Conservation (phyloP, 352 stramenopile species). For the Phytopythium mirpurense region DNA sequence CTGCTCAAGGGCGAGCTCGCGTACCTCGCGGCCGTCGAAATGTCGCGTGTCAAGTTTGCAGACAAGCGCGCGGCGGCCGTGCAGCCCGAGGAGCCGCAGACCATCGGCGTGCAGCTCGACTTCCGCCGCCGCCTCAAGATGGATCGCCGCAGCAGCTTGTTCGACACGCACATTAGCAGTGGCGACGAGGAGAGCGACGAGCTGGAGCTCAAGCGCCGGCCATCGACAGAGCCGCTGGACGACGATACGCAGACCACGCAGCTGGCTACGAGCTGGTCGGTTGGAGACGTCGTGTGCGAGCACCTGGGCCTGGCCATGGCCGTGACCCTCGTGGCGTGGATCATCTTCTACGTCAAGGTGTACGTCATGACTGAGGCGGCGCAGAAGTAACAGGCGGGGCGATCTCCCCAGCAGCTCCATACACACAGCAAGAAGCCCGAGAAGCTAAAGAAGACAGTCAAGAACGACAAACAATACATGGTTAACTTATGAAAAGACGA, state of each 20-base stretch:
- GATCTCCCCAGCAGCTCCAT: background rate
- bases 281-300: background rate
- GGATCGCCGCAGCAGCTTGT: conserved; percentile 1
- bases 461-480: background rate
- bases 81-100: conserved; percentile 24
- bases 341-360: conserved; percentile 22
- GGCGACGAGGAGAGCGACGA: conserved; percentile 1
- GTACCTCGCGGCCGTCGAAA: conserved; percentile 38
- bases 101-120: conserved; percentile 26
- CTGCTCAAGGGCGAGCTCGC: conserved; percentile 29
- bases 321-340: conserved; percentile 28
- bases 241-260: background rate
- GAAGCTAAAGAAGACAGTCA: too few species aligned
- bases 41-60: conserved; percentile 39
- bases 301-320: conserved; percentile 12
- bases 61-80: conserved; percentile 8
- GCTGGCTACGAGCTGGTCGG: background rate
- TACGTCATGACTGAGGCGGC: conserved; percentile 12
- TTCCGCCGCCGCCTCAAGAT: conserved; percentile 13
- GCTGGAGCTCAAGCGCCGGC: background rate
- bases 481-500: background rate
- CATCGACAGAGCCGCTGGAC: background rate
- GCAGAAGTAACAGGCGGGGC: background rate
- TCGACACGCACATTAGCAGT: conserved; percentile 3
- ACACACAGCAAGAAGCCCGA: too few species aligned